These are phyloP conservation scores for Earliella scabrosa DNA, from an alignment of 1,284 basidiomycete species.

Conservation along the genomic window DNA sequence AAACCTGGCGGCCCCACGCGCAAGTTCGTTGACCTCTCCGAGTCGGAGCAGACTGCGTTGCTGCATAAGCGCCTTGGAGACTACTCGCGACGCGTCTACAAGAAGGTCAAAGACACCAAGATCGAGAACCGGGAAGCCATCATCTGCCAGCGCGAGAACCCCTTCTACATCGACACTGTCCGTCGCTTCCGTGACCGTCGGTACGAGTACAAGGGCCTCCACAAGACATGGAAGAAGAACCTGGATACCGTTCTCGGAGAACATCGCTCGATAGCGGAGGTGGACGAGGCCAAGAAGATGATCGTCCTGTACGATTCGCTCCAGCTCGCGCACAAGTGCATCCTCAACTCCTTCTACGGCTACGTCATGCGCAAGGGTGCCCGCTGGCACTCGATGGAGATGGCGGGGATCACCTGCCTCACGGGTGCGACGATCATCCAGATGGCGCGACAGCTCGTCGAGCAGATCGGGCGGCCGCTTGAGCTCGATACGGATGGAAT, in stretches of 20 bases:
- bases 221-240: conserved; percentile 99
- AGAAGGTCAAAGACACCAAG: conserved; percentile 98
- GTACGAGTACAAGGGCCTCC: conserved; percentile 99
- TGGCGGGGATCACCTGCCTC: conserved; percentile 99
- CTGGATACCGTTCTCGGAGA: conserved; percentile 77
- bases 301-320: conserved; percentile 99
- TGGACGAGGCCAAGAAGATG: conserved; percentile 99
- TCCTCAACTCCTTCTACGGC: conserved; percentile 99
- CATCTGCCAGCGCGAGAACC: conserved; percentile 98
- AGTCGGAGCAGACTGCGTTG: conserved; percentile 88
- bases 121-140: conserved; percentile 95
- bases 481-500: conserved; percentile 99
- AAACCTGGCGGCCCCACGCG: conserved; percentile 76
- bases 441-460: conserved; percentile 98
- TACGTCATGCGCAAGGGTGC: conserved; percentile 99
- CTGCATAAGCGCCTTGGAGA: conserved; percentile 97
- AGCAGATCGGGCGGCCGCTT: conserved; percentile 96
- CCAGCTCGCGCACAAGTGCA: conserved; percentile 99
- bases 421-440: conserved; percentile 99
- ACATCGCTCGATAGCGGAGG: conserved; percentile 78
- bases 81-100: conserved; percentile 98
- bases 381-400: conserved; percentile 99
- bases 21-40: conserved; percentile 86
- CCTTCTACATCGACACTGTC: conserved; percentile 99
- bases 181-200: conserved; percentile 96